Evolutionary conservation across 148 eudicot genomes (phyloP), one percentile per base, ranked within the genome.

Genomic region (Rhododendron kiyosumense): DNA sequence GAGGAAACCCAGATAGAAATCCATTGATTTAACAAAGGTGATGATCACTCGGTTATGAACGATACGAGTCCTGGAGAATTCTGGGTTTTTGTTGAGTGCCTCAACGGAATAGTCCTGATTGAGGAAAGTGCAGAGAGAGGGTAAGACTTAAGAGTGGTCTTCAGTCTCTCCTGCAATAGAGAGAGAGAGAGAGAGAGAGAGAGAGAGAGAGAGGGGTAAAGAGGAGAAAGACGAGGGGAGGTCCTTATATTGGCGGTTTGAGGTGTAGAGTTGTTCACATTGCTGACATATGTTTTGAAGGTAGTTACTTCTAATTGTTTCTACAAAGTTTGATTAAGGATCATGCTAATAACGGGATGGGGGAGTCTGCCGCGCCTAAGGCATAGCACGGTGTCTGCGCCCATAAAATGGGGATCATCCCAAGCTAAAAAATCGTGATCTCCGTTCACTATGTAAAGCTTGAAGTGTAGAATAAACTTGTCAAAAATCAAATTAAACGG

Each of bases 1-100:
- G 86, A n/a, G 2, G 89, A 18, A 81, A 43, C 77, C 78, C 54
- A 89, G 79, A 78, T 52, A 59, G 83, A 46, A 85, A 87, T 83
- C 87, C 88, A 87, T 86, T 82, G 83, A 85, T 69, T 78, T 90
- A 61, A 26, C 18, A n/a, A 11, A 3, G 3, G 20, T 51, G 13
- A 26, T 7, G 38, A 83, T 65, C 84, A 57, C 84, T 59, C 79
- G 45, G 59, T 67, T 45, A 30, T 75, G 46, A 36, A 15, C 26
- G 65, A 20, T 7, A 3, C 12, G 28, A 20, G 12, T 28, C 17
- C 6, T 48, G 5, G 65, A 34, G 9, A 48, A 41, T 84, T 51
- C 34, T 74, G 79, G 80, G 80, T 43, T 5, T 73, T 51, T 0
- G 18, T 49, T 71, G 18, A 14, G 32, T 67, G 43, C 28, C 28